A percentile compares a stretch with the other conserved stretches of the same genome.
These are phyloP conservation scores for Flammula alnicola DNA, from an alignment of 1,284 basidiomycete species.

Conservation along the genomic window DNA sequence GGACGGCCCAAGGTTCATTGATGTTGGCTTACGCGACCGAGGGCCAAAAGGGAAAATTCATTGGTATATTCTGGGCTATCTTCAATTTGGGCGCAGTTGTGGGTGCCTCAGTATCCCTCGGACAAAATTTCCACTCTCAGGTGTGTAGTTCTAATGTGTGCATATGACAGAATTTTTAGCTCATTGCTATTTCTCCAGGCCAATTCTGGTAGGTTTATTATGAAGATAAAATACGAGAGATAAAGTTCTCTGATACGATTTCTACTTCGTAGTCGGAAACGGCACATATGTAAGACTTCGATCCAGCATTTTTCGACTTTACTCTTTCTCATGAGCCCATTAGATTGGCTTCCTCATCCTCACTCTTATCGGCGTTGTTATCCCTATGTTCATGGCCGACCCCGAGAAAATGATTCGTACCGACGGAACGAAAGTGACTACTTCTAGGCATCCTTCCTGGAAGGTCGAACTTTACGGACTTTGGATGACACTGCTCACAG, in stretches of 20 bases:
- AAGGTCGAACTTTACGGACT: slow-evolving; percentile 58
- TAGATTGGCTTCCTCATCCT: slow-evolving; percentile 76
- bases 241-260: neutral
- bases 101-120: slow-evolving; percentile 65
- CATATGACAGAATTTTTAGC: neutral
- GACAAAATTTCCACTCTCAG: slow-evolving; percentile 50
- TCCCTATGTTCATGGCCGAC: slow-evolving; percentile 72
- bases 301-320: neutral
- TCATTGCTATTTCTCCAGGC: neutral
- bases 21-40: slow-evolving; percentile 84
- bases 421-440: slow-evolving; percentile 69
- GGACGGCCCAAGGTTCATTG: slow-evolving; percentile 82
- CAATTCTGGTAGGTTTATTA: slow-evolving; percentile 9
- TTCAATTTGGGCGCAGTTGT: slow-evolving; percentile 76
- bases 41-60: slow-evolving; percentile 74
- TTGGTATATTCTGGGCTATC: slow-evolving; percentile 75
- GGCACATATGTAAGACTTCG: slow-evolving; percentile 63
- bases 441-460: slow-evolving; percentile 71
- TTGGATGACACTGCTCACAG: slow-evolving; percentile 54
- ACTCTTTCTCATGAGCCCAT: neutral
- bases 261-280: slow-evolving; percentile 29
- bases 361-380: slow-evolving; percentile 63
- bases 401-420: slow-evolving; percentile 71
- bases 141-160: slow-evolving; percentile 25
- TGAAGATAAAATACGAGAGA: neutral